Conservation (phyloP, 2,329 filamentous ascomycete species). For the Fusarium protoensiforme region DNA sequence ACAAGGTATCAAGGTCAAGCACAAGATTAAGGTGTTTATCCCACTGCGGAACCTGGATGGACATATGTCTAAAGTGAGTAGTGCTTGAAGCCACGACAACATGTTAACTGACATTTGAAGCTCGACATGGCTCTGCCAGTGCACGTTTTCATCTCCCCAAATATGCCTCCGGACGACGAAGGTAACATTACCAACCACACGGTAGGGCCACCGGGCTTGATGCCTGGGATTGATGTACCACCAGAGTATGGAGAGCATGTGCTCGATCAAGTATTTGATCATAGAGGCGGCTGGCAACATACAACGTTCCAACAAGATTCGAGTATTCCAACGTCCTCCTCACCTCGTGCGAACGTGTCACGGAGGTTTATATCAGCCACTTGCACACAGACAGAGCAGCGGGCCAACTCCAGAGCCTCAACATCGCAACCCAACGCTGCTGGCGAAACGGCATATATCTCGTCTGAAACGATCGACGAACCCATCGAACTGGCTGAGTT, state of each 20-base stretch:
- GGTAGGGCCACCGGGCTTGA: slow-evolving; percentile 55
- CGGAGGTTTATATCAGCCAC: slow-evolving; percentile 53
- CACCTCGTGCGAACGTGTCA: slow-evolving; percentile 49
- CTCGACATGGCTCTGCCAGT: slow-evolving; percentile 89
- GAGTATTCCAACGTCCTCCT: slow-evolving; percentile 76
- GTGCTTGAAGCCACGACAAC: background rate
- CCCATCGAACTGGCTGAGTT: slow-evolving; percentile 71
- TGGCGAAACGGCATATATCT: slow-evolving; percentile 58
- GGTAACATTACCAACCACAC: slow-evolving; percentile 77
- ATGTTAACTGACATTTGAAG: slow-evolving; percentile 49
- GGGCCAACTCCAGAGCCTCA: background rate
- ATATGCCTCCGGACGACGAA: slow-evolving; percentile 85
- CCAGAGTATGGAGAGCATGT: slow-evolving; percentile 91
- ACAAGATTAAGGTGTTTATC: slow-evolving; percentile 90
- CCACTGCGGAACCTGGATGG: slow-evolving; percentile 94
- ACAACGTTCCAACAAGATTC: slow-evolving; percentile 73
- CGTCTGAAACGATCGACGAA: slow-evolving; percentile 62
- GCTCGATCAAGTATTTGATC: slow-evolving; percentile 90
- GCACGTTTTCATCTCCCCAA: slow-evolving; percentile 93
- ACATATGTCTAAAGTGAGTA: slow-evolving; percentile 81
- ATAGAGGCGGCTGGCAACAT: slow-evolving; percentile 83
- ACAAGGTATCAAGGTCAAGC: slow-evolving; percentile 87
- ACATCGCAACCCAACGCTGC: background rate
- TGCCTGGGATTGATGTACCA: slow-evolving; percentile 75
- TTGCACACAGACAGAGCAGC: slow-evolving; percentile 57